phyloP scores from a whole-genome alignment of 441 rosid species.

The Adansonia madagascariensis region DNA sequence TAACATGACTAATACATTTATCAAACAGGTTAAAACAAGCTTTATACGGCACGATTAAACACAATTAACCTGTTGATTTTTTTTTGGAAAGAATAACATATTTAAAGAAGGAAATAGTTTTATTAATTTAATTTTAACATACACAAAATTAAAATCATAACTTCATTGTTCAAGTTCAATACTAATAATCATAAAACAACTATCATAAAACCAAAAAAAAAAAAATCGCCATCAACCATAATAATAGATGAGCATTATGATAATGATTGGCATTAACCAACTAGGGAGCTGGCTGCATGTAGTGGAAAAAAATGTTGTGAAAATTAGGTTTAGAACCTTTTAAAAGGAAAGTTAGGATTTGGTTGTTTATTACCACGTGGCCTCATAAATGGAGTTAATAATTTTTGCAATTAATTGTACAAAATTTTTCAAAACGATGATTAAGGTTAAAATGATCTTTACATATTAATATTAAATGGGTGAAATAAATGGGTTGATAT shows the following conservation, averaged over 20 bases:
- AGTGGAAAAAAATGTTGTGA: background rate
- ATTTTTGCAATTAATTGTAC: no score
- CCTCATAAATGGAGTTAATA: no score
- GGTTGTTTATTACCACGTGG: no score
- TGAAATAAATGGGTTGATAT: background rate
- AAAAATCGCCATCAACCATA: background rate
- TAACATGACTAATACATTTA: background rate
- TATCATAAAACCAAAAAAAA: background rate
- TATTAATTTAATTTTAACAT: background rate
- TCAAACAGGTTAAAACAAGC: no score
- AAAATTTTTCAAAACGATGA: no score
- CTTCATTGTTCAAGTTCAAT: background rate
- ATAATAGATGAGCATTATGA: no score
- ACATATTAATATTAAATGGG: background rate
- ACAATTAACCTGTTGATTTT: background rate
- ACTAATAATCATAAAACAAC: background rate
- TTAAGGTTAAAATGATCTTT: background rate
- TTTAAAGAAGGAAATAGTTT: background rate
- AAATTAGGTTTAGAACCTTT: no score
- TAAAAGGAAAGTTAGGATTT: no score
- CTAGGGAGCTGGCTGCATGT: background rate
- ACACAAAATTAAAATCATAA: background rate
- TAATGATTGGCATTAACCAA: background rate
- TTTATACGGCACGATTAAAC: no score
- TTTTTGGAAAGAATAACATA: background rate